phyloP scores from a whole-genome alignment of 345 rosid species.

The Gossypium thurberi region DNA sequence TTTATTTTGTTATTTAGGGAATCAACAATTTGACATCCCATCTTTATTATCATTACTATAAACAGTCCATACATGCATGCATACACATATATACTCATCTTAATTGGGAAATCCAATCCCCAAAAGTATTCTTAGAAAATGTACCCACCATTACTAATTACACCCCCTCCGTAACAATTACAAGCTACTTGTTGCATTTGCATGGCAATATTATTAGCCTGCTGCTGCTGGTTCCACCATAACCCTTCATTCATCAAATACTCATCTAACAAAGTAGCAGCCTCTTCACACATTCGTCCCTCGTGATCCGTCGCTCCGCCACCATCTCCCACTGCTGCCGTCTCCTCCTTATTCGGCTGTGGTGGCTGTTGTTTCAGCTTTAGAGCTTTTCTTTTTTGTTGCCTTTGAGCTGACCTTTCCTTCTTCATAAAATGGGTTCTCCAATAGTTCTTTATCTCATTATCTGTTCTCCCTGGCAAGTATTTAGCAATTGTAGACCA shows the following conservation, averaged over 20 bases:
- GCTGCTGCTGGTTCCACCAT: constrained; percentile 20
- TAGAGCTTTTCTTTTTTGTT: constrained; percentile 27
- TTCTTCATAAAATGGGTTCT: constrained; percentile 79
- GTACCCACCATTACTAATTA: constrained; percentile 21
- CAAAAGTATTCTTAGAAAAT: constrained; percentile 18
- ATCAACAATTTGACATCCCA: too few species aligned
- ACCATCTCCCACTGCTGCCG: constrained; percentile 7
- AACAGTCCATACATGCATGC: too few species aligned
- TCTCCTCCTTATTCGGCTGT: background rate
- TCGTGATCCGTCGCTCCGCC: background rate
- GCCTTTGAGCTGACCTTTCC: constrained; percentile 28
- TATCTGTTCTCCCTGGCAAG: constrained; percentile 89
- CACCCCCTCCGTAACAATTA: constrained; percentile 17
- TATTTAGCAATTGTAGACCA: constrained; percentile 93
- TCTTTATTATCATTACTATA: too few species aligned
- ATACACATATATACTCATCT: too few species aligned
- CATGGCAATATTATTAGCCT: constrained; percentile 16
- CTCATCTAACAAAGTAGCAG: background rate
- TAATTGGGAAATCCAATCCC: too few species aligned
- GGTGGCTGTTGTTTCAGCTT: constrained; percentile 18
- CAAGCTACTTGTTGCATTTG: constrained; percentile 20
- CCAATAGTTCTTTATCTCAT: constrained; percentile 91
- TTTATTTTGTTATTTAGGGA: too few species aligned
- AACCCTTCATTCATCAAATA: constrained; percentile 38
- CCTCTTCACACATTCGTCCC: constrained; percentile 9